Base-by-base conservation (phyloP, 78 protist species). In the Bigelowiella natans region DNA sequence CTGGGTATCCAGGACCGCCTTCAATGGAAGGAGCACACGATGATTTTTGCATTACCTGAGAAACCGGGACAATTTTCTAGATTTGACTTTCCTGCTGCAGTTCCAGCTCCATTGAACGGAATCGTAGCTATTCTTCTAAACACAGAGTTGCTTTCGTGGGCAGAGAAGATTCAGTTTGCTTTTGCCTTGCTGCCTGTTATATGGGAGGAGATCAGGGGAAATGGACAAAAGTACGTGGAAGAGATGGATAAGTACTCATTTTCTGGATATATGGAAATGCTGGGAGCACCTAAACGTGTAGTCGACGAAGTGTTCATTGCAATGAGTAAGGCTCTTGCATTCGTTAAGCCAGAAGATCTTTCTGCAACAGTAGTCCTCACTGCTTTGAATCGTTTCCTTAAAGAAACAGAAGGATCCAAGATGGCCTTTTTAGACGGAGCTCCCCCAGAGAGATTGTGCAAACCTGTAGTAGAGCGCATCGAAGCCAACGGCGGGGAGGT, bases 1-100 rank as follows among this genome's bases (percentile, higher is more conserved):
- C 93, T 91, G 26, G 88, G 64, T 83, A 88, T 91, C 88, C 63
- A 91, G 34, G 93, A 91, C 88, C 90, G 93, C 7, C 88, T 91
- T 39, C 93, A 91, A 83, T 91, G 93, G 93, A 91, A 91, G 90
- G 86, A n/a, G 34, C 93, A 91, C 88, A 63, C 63, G 88, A 91
- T 91, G 93, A 91, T 88, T 37, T 91, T 91, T 34, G 93, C 93
- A 2, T 82, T 91, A 90, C 90, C 73, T 18, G 73, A 51, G 18
- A 51, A 51, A 51, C 73, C 73, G 18, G 93, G 93, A 38, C 88
- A 91, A 86, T 91, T 91, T 83, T 86, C 93, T 0, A 36, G 83
- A n/a, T 91, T 85, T 73, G 88, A 91, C 84, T 91, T 91, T 73
- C 30, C 82, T 18, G 85, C 87, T 2, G 63, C 40, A 82, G 64